A percentile compares a stretch with the other conserved stretches of the same genome.
Conservation (phyloP, 345 rosid species). For the Populus simonii region DNA sequence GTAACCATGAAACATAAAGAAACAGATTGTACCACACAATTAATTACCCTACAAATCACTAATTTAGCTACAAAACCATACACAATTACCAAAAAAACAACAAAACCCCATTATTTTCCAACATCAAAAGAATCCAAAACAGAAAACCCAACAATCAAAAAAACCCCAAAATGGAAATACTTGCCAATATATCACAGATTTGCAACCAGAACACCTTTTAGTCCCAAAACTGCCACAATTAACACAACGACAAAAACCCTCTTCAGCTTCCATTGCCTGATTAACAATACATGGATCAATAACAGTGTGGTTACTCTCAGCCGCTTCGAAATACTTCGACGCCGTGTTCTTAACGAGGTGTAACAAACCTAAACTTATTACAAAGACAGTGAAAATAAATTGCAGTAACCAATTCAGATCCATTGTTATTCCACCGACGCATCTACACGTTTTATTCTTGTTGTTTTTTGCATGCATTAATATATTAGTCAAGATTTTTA, state of each 20-base stretch:
- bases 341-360: slow-evolving; percentile 68
- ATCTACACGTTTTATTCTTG: slow-evolving; percentile 40
- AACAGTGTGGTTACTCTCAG: slow-evolving; percentile 18
- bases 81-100: too few relatives aligned
- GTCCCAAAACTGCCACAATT: slow-evolving; percentile 30
- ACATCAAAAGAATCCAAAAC: neutral
- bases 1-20: neutral
- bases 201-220: slow-evolving; percentile 55
- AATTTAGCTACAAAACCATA: neutral
- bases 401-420: slow-evolving; percentile 83
- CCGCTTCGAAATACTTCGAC: slow-evolving; percentile 68
- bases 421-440: slow-evolving; percentile 66
- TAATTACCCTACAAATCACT: neutral
- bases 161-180: neutral
- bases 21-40: too few relatives aligned
- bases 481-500: too few relatives aligned
- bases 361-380: slow-evolving; percentile 53
- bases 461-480: neutral
- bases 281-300: neutral
- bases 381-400: slow-evolving; percentile 45
- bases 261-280: neutral
- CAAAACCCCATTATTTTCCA: neutral
- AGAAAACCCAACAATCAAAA: neutral
- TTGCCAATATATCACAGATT: slow-evolving; percentile 55
- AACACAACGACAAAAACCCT: slow-evolving; percentile 24